Evolutionary conservation across 2,329 filamentous ascomycete genomes (phyloP), one percentile per base, ranked within the genome.

Genomic region (Verticillium klebahnii): DNA sequence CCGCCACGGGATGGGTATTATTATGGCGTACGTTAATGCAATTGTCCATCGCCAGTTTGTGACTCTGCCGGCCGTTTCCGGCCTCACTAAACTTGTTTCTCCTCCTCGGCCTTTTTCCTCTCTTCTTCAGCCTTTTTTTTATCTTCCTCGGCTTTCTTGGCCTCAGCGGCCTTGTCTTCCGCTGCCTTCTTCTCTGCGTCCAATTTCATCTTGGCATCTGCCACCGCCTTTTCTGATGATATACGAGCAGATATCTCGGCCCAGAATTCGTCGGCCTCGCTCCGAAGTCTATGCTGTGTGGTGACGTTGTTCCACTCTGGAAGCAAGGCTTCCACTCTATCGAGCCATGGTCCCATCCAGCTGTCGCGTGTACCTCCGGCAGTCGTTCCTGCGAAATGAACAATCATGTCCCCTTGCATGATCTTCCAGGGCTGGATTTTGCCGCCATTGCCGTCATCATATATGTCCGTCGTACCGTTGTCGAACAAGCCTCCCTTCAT

Each of bases 311-410:
- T 66, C 70, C 70, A 72, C 61, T 71, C 65, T 4, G 70, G 70
- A 23, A 70, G 65, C 59, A 64, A 50, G 29, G 66, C 62, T 64
- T 72, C 70, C 31, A 68, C 64, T 14, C 70, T 65, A 57, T 69
- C 66, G 8, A 71, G 64, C 70, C 70, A 72, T 5, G 68, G 70
- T 17, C 59, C 64, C 70, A 72, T 72, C 70, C 70, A 72, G 66
- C 69, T 71, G 62, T 72, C 70, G 50, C 70, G 67, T 58, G 71
- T 59, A 40, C 58, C 58, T 23, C 58, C 69, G n/a, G 60, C 58
- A 32, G 67, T 69, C 17, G 69, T 67, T 12, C 70, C 70, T 2
- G 70, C 70, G 63, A 72, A 72, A 62, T 72, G 70, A 55, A 71
- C 68, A 15, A 69, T 60, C 63, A 72, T 52, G 61, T 72, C 70